Evolutionary conservation across 345 rosid genomes (phyloP).

Genomic region (Conringia planisiliqua): DNA sequence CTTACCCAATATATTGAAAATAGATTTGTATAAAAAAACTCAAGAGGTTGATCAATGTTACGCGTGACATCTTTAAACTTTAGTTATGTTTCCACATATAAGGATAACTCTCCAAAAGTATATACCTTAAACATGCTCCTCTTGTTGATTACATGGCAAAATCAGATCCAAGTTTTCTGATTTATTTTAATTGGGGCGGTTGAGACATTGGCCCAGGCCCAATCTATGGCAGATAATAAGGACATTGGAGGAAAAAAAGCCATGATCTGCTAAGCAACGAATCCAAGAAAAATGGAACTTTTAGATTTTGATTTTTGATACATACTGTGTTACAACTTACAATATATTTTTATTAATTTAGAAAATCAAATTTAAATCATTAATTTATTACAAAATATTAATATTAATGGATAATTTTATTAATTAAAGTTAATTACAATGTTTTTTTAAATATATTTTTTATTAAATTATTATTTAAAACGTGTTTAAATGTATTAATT

Average conservation of each 20-base stretch:
- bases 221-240: not conserved
- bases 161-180: not conserved
- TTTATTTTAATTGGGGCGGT: not conserved
- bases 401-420: too few species aligned
- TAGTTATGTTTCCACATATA: not conserved
- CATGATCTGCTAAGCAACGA: not conserved
- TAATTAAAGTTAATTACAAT: too few species aligned
- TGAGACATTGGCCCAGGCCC: not conserved
- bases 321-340: not conserved
- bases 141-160: not conserved
- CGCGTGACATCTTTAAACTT: not conserved
- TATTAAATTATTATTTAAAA: too few species aligned
- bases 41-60: not conserved
- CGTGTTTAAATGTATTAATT: too few species aligned
- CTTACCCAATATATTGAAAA: not conserved
- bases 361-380: too few species aligned
- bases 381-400: too few species aligned
- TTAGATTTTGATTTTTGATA: not conserved
- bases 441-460: too few species aligned
- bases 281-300: not conserved
- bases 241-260: not conserved
- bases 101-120: not conserved
- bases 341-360: too few species aligned
- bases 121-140: not conserved
- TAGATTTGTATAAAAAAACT: not conserved